Conservation (phyloP, 805 yeast genomes). For the Deakozyma indianensis region DNA sequence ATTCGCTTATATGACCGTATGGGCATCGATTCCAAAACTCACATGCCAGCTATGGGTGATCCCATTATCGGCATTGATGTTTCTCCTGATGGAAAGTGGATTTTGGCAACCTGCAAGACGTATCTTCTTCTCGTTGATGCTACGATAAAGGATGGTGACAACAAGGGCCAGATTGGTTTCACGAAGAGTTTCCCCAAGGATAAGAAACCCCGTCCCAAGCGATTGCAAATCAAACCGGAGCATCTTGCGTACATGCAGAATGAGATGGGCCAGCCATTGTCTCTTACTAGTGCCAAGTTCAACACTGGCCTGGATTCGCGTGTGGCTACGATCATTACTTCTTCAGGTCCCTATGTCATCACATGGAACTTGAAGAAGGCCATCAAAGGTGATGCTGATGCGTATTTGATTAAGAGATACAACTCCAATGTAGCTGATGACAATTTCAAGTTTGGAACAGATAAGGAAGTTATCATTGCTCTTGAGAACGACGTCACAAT, state of each 20-base stretch:
- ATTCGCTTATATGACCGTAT: slow-evolving; percentile 57
- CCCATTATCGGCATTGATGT: slow-evolving; percentile 51
- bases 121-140: slow-evolving; percentile 61
- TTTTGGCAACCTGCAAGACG: slow-evolving; percentile 64
- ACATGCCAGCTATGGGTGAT: slow-evolving; percentile 75
- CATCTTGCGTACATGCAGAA: slow-evolving; percentile 49
- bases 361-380: slow-evolving; percentile 63
- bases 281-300: slow-evolving; percentile 64
- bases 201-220: slow-evolving; percentile 53
- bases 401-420: slow-evolving; percentile 54
- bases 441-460: slow-evolving; percentile 63
- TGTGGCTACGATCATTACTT: slow-evolving; percentile 60
- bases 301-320: slow-evolving; percentile 51
- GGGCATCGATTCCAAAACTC: slow-evolving; percentile 65
- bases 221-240: slow-evolving; percentile 55
- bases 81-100: slow-evolving; percentile 69
- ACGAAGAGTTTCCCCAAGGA: slow-evolving; percentile 47
- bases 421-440: slow-evolving; percentile 53
- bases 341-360: slow-evolving; percentile 71
- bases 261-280: slow-evolving; percentile 33
- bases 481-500: slow-evolving; percentile 63
- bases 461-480: slow-evolving; percentile 57
- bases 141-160: slow-evolving; percentile 43
- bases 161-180: slow-evolving; percentile 51
- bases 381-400: slow-evolving; percentile 34